These are phyloP conservation scores for Prunus armeniaca DNA, from an alignment of 306 rosid genomes.

Conservation along the genomic window DNA sequence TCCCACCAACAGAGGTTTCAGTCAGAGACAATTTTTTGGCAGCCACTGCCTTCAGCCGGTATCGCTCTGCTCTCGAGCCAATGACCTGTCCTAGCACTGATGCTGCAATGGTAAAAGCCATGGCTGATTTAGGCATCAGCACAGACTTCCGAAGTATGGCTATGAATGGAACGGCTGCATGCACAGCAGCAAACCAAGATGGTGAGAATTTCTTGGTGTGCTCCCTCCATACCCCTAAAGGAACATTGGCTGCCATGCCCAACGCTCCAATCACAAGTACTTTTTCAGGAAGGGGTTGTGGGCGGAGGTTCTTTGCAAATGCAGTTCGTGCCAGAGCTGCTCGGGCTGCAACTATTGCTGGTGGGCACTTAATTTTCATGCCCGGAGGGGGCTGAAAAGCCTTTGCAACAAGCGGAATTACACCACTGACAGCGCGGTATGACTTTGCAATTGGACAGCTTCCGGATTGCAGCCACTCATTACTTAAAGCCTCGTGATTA, in stretches of 20 bases:
- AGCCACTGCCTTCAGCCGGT: constrained; percentile 56
- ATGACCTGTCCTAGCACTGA: constrained; percentile 85
- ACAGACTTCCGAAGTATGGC: constrained; percentile 89
- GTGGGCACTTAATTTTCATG: constrained; percentile 76
- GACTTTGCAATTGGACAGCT: constrained; percentile 96
- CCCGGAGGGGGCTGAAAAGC: constrained; percentile 83
- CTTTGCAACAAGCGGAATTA: constrained; percentile 89
- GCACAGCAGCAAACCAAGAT: constrained; percentile 91
- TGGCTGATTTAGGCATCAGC: constrained; percentile 92
- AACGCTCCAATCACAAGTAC: constrained; percentile 82
- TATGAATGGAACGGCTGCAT: constrained; percentile 98
- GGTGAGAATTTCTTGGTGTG: constrained; percentile 93
- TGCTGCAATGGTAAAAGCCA: constrained; percentile 98
- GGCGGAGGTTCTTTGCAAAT: constrained; percentile 90
- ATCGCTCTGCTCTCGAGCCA: constrained; percentile 93
- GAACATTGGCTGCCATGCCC: constrained; percentile 97
- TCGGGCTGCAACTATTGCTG: constrained; percentile 76
- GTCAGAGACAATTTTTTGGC: constrained; percentile 36
- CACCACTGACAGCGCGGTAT: constrained; percentile 75
- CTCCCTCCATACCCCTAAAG: constrained; percentile 95
- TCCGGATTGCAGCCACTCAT: constrained; percentile 89
- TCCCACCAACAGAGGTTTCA: constrained; percentile 34
- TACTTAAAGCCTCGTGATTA: constrained; percentile 73
- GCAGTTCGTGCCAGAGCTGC: constrained; percentile 91
- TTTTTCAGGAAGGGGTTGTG: constrained; percentile 85